Evolutionary conservation across 2,329 filamentous ascomycete genomes (phyloP), one percentile per base, ranked within the genome.

Genomic region (Beauveria bassiana): DNA sequence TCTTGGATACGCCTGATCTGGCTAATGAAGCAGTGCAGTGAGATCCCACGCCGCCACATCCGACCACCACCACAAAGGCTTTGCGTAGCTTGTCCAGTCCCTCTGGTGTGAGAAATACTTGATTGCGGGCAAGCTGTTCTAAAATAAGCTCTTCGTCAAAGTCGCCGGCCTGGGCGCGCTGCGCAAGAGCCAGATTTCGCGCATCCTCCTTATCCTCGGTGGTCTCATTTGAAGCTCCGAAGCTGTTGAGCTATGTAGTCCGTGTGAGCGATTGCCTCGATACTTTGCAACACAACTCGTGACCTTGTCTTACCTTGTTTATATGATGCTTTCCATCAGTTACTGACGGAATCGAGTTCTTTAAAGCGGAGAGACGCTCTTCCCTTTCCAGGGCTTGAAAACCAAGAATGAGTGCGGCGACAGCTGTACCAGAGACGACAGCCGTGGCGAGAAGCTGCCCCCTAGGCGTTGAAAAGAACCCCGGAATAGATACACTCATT

Each of bases 21-120:
- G 91, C 89, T 34, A 99, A 85, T 3, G 95, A 88, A 1, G 93
- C 88, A 5, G 88, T 85, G 64, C 91, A 93, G 77, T 99, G 96
- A 7, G 92, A 97, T 51, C 95, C 95, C 5, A 99, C 95, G 47
- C 95, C 95, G 65, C 95, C 95, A 67, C 92, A 93, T 4, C 95
- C 95, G 12, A 99, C 92, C 1, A 99, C 84, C 45, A 98, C 82
- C 52, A 99, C 84, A 69, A 96, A 96, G 1, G 93, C 85, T 52
- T 83, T 80, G 14, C 93, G 89, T 34, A 99, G 83, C 70, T 89
- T 91, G 18, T 81, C 78, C 12, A 99, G 83, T 0, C 95, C 95
- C 8, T 87, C 86, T 34, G 93, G 86, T 16, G 84, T 91, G 12
- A 99, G 84, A 71, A 99, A 99, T 34, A 95, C 92, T 59, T 90